A percentile compares a stretch with the other conserved stretches of the same genome.
These are phyloP conservation scores for Kappamyces sp. DNA, from an alignment of 192 early-diverging fungal genomes.

Conservation along the genomic window DNA sequence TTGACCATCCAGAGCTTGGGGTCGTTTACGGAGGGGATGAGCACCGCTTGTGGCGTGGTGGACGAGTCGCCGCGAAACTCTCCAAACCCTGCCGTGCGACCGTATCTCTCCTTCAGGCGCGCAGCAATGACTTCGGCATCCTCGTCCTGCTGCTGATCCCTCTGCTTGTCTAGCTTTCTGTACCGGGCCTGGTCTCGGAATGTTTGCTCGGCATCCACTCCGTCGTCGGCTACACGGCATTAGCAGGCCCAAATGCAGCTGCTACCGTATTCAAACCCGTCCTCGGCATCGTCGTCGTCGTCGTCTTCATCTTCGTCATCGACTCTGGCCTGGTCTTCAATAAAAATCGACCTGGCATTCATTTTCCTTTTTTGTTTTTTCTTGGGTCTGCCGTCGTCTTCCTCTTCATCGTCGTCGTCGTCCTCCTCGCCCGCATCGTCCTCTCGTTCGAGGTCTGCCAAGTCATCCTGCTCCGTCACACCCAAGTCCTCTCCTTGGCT, in stretches of 20 bases:
- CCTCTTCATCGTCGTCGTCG: constrained; percentile 14
- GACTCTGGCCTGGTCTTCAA: constrained; percentile 68
- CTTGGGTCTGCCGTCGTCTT: constrained; percentile 13
- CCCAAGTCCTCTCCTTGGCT: too few species aligned
- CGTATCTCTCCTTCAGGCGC: constrained; percentile 67
- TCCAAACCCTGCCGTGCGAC: constrained; percentile 43
- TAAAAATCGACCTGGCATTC: constrained; percentile 45
- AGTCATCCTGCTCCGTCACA: too few species aligned
- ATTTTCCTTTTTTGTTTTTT: constrained; percentile 27
- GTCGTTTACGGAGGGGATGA: constrained; percentile 78
- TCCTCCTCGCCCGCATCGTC: constrained; percentile 16
- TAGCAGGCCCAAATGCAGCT: too few species aligned
- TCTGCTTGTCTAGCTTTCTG: constrained; percentile 61
- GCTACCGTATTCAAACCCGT: constrained; percentile 42
- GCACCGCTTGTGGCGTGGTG: constrained; percentile 67
- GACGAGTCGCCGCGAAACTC: constrained; percentile 42
- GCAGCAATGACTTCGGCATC: constrained; percentile 81
- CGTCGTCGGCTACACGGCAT: constrained; percentile 54
- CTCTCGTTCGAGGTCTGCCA: not conserved
- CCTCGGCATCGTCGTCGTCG: constrained; percentile 63
- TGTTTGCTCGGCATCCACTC: constrained; percentile 33
- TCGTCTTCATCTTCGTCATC: constrained; percentile 75
- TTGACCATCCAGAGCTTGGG: constrained; percentile 88
- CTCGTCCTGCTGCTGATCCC: constrained; percentile 63
- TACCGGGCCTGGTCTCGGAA: constrained; percentile 47